Conservation (phyloP, 768 basidiomycete genomes). For the Boletus sp. region DNA sequence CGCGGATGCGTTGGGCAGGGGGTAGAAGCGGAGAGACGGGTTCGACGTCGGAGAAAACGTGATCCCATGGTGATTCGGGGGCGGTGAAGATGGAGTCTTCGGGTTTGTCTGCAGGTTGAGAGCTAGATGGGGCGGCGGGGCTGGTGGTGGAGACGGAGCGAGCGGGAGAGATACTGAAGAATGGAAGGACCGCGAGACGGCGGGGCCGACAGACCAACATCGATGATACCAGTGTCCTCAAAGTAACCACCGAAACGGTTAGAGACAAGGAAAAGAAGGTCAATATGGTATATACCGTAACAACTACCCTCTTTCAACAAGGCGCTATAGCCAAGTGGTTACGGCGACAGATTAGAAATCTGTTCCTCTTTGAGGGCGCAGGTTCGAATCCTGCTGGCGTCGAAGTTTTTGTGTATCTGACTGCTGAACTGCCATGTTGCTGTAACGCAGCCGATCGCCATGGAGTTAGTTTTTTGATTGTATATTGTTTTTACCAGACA, state of each 20-base stretch:
- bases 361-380: slow-evolving; percentile 70
- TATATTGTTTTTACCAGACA: no score
- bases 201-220: slow-evolving; percentile 23
- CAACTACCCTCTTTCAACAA: background rate
- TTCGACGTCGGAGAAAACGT: slow-evolving; percentile 50
- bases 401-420: slow-evolving; percentile 21
- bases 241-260: no score
- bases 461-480: no score
- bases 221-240: background rate
- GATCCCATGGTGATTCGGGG: slow-evolving; percentile 47
- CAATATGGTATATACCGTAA: no score
- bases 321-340: slow-evolving; percentile 68
- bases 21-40: slow-evolving; percentile 27
- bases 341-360: slow-evolving; percentile 79
- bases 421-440: no score
- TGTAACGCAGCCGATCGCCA: no score
- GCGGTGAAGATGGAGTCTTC: slow-evolving; percentile 36
- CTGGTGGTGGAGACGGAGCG: background rate
- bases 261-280: no score
- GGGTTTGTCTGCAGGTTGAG: background rate
- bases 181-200: background rate
- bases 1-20: slow-evolving; percentile 10
- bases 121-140: background rate
- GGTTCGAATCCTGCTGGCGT: slow-evolving; percentile 70
- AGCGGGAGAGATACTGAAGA: background rate